Conservation (phyloP, 2,329 filamentous ascomycete genomes). For the Talaromyces sp. region DNA sequence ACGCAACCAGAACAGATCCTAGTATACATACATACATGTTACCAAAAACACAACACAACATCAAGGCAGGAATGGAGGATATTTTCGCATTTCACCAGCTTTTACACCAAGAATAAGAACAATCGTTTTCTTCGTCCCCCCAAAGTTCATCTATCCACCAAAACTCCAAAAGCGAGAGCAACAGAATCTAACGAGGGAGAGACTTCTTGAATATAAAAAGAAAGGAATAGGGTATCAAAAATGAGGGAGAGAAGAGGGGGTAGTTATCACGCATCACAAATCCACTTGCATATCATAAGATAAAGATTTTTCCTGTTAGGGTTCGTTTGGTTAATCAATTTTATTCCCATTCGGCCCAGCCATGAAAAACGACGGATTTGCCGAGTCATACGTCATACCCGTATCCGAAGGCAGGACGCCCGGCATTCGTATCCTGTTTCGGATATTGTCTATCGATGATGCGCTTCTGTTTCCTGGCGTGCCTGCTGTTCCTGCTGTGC, state of each 20-base stretch:
- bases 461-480: constrained; percentile 21
- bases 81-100: background rate
- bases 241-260: background rate
- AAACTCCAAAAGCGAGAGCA: background rate
- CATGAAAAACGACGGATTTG: constrained; percentile 15
- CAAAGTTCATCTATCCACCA: background rate
- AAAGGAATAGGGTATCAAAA: background rate
- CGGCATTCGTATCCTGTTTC: constrained; percentile 16
- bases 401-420: constrained; percentile 19
- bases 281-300: background rate
- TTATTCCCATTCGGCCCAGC: constrained; percentile 19
- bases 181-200: background rate
- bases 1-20: background rate
- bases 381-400: constrained; percentile 18
- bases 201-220: background rate
- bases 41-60: background rate
- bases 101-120: background rate
- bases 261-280: background rate
- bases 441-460: constrained; percentile 16
- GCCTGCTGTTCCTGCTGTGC: constrained; percentile 22
- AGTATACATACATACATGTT: background rate
- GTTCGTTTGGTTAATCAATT: background rate
- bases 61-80: background rate
- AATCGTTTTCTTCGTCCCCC: background rate
- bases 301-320: background rate